A percentile compares a stretch with the other conserved stretches of the same genome.
These are phyloP conservation scores for Xylariaceae sp. DNA, from an alignment of 2,329 filamentous ascomycete species.

Conservation along the genomic window DNA sequence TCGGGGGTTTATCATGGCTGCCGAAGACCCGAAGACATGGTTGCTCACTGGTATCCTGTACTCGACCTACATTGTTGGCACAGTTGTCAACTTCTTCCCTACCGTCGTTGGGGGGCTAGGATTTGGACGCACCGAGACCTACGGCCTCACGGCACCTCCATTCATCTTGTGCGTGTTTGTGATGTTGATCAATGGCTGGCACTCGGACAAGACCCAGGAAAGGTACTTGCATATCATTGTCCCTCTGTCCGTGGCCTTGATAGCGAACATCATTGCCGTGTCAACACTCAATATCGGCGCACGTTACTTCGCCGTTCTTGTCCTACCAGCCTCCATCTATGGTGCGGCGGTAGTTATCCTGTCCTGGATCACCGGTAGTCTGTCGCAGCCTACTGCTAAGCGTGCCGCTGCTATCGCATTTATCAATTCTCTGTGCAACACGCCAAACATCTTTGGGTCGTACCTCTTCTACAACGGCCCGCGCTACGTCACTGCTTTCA, in stretches of 20 bases:
- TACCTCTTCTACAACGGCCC: conserved; percentile 29
- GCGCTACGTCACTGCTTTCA: conserved; percentile 27
- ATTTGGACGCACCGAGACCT: conserved; percentile 35
- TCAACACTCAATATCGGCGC: conserved; percentile 37
- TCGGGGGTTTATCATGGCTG: conserved; percentile 31
- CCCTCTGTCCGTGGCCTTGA: conserved; percentile 26
- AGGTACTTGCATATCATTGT: conserved; percentile 28
- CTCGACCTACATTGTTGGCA: conserved; percentile 29
- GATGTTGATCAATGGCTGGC: conserved; percentile 32
- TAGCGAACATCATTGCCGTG: conserved; percentile 32
- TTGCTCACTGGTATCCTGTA: conserved; percentile 34
- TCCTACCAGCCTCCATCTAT: conserved; percentile 34
- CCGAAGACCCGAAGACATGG: conserved; percentile 37
- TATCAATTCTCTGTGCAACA: conserved; percentile 30
- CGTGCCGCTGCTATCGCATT: conserved; percentile 29
- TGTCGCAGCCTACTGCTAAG: conserved; percentile 23
- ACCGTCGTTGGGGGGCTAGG: conserved; percentile 43
- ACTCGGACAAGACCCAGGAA: conserved; percentile 30
- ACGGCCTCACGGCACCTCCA: conserved; percentile 26
- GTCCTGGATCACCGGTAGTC: conserved; percentile 29
- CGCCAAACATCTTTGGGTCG: conserved; percentile 29
- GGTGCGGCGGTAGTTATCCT: conserved; percentile 26
- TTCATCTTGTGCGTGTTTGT: conserved; percentile 31
- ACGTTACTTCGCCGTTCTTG: conserved; percentile 41
- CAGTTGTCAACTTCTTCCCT: conserved; percentile 31